Base-by-base conservation (phyloP, 768 basidiomycete species). In the Crepidotus variabilis region DNA sequence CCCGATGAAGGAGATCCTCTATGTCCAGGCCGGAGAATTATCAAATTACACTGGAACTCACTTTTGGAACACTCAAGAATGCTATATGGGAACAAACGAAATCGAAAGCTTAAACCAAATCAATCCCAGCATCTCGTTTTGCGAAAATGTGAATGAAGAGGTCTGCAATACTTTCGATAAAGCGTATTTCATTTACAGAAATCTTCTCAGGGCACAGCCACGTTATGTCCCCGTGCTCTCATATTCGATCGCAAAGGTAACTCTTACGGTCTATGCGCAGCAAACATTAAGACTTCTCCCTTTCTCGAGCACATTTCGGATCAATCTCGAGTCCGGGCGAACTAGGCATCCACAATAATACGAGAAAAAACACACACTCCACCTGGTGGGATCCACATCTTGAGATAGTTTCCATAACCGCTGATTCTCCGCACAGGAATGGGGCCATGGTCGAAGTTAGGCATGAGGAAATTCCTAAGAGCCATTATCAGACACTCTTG, bases 61-160 rank as follows among this genome's bases (percentile, higher is more conserved):
- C 63, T 91, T 89, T 62, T 92, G 88, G 88, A 91, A 91, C 63
- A 80, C 87, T 1, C 89, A 91, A 68, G 86, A 90, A 67, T 78
- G 70, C 59, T 91, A 91, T 67, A 79, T 86, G 60, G 78, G 77
- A 48, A 69, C 67, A 36, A 72, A 76, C 53, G 76, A 78, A 21
- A 63, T 78, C 3, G 55, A 75, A 32, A 71, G 28, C 28, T 8
- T 8, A 28, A 28, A 28, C 8, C 39, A 43, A 11, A 43, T 82
- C 35, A 75, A 81, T 55, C 74, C 81, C 63, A 77, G 78, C 58
- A 71, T 87, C 49, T 90, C 89, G 10, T 91, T 90, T 67, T 74
- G 80, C 61, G 86, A 90, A 67, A 82, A 83, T 28, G 58, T 76
- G 43, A 79, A 78, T 52, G 62, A 61, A 49, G 71, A 77, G 67